Evolutionary conservation across 116 monocot genomes (phyloP).

Genomic region (Papilionanthe hybrid): DNA sequence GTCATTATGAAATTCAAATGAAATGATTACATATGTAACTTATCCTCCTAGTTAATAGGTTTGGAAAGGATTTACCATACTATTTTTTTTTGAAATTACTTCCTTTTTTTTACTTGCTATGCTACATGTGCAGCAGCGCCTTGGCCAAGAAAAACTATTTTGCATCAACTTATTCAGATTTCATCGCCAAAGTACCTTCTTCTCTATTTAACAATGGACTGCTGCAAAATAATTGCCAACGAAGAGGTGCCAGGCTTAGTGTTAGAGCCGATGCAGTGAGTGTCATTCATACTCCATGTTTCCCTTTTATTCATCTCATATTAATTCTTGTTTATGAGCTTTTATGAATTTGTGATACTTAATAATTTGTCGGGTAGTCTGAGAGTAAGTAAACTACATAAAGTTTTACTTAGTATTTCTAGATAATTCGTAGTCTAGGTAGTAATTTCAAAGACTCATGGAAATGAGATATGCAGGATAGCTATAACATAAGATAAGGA

Average conservation of each 20-base stretch:
- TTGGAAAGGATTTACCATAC: neutral
- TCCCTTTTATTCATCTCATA: neutral
- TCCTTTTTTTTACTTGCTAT: neutral
- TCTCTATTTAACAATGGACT: constrained; percentile 29
- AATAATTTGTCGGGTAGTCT: neutral
- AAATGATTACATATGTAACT: neutral
- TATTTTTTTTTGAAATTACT: neutral
- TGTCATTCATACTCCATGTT: constrained; percentile 5
- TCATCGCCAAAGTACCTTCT: constrained; percentile 20
- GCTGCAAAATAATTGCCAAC: constrained; percentile 20
- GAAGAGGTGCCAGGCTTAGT: constrained; percentile 43
- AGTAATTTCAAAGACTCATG: neutral
- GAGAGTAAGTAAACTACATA: neutral
- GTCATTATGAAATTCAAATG: neutral
- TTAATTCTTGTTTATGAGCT: neutral
- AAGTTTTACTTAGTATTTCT: neutral
- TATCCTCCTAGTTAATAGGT: neutral
- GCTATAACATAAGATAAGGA: neutral
- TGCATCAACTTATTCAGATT: constrained; percentile 28
- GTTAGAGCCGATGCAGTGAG: constrained; percentile 82
- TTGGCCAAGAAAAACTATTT: constrained; percentile 32
- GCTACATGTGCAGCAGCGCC: constrained; percentile 32
- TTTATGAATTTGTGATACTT: neutral
- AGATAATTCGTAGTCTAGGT: neutral
- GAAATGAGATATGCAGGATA: neutral